phyloP scores from a whole-genome alignment of 2,329 filamentous ascomycete species.

The Colletotrichum lini region DNA sequence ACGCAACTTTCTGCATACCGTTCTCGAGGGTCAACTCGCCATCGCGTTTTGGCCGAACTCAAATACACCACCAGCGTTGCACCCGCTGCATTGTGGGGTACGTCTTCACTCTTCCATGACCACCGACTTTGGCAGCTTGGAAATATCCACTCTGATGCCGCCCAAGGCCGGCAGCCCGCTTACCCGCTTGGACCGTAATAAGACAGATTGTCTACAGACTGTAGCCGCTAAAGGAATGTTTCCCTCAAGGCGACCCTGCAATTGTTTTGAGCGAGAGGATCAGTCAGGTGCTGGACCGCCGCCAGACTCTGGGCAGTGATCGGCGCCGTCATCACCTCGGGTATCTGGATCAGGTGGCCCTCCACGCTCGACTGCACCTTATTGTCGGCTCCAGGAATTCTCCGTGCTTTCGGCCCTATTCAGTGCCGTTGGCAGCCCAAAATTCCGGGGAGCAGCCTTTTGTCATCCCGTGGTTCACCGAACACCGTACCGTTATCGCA shows the following conservation, averaged over 20 bases:
- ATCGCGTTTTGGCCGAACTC: constrained; percentile 26
- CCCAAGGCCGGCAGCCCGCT: constrained; percentile 27
- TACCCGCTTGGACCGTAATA: constrained; percentile 33
- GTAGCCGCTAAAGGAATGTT: constrained; percentile 31
- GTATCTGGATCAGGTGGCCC: constrained; percentile 43
- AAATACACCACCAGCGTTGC: constrained; percentile 35
- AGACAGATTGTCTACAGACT: constrained; percentile 37
- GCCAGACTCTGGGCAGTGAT: constrained; percentile 38
- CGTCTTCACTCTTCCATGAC: constrained; percentile 17
- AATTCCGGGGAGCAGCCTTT: constrained; percentile 1
- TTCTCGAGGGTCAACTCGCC: constrained; percentile 2
- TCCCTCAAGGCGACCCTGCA: constrained; percentile 39
- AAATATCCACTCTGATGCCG: constrained; percentile 38
- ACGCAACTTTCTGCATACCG: constrained; percentile 28
- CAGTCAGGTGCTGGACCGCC: constrained; percentile 42
- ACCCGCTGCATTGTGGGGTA: constrained; percentile 33
- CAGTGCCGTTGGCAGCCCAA: constrained; percentile 19
- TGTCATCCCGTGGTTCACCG: constrained; percentile 12
- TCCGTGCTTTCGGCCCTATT: constrained; percentile 40
- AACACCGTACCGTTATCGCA: constrained; percentile 18
- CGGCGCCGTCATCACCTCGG: constrained; percentile 43
- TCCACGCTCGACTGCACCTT: constrained; percentile 36
- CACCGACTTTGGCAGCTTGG: constrained; percentile 31
- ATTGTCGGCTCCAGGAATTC: constrained; percentile 28
- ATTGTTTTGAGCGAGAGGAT: constrained; percentile 29